These are phyloP conservation scores for Globisporangium okanoganense DNA, from an alignment of 352 stramenopile species.

Conservation along the genomic window DNA sequence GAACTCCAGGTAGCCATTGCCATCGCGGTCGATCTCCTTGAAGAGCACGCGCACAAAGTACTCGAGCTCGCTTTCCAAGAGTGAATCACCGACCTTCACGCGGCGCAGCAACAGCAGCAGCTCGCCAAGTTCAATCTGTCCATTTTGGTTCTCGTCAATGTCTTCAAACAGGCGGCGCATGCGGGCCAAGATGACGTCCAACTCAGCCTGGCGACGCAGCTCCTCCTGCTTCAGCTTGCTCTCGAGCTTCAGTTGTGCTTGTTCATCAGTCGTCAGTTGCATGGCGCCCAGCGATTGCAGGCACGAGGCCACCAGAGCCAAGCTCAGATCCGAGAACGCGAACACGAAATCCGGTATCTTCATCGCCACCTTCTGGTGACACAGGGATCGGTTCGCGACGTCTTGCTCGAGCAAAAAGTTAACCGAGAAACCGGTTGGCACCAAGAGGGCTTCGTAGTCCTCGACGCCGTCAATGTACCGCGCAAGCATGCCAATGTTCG, in stretches of 20 bases:
- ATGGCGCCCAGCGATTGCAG: constrained; percentile 42
- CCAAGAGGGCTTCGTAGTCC: constrained; percentile 40
- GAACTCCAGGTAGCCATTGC: constrained; percentile 91
- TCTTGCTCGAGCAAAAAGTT: constrained; percentile 56
- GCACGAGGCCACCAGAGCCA: constrained; percentile 59
- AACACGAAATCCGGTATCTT: constrained; percentile 62
- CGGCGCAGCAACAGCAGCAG: constrained; percentile 54
- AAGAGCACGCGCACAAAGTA: constrained; percentile 67
- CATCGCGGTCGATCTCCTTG: constrained; percentile 92
- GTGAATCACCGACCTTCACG: constrained; percentile 58
- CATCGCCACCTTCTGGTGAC: constrained; percentile 48
- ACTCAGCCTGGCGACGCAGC: constrained; percentile 43
- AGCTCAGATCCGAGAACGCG: constrained; percentile 63
- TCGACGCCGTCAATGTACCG: constrained; percentile 44
- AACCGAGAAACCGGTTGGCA: constrained; percentile 39
- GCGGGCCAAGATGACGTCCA: constrained; percentile 46
- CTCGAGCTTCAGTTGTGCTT: constrained; percentile 51
- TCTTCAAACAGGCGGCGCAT: constrained; percentile 66
- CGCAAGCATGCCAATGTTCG: constrained; percentile 43
- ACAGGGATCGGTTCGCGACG: constrained; percentile 25
- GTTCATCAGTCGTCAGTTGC: constrained; percentile 56
- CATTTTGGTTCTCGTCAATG: constrained; percentile 67
- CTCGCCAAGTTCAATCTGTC: constrained; percentile 59
- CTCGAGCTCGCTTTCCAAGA: constrained; percentile 62
- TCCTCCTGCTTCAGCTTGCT: constrained; percentile 53